Evolutionary conservation across 2,329 filamentous ascomycete species (phyloP).

Genomic region (Neofusicoccum ribis): DNA sequence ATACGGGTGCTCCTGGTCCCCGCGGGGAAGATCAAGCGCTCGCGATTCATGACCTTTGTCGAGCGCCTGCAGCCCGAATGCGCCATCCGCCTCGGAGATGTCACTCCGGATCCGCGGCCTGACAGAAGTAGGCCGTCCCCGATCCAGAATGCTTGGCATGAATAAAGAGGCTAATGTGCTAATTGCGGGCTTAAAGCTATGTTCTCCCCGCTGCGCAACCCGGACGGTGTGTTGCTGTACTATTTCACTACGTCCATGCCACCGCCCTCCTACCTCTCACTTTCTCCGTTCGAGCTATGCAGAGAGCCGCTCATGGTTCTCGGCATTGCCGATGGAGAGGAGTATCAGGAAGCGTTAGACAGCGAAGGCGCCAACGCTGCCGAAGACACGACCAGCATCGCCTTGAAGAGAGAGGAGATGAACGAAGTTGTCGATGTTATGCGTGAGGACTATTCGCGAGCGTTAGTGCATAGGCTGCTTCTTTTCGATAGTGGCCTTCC

Average conservation of each 20-base stretch:
- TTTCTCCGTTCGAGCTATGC: constrained; percentile 88
- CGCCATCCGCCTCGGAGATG: constrained; percentile 80
- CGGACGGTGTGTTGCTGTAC: constrained; percentile 82
- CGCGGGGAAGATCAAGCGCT: constrained; percentile 79
- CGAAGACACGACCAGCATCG: constrained; percentile 25
- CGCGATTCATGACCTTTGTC: constrained; percentile 77
- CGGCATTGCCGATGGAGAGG: constrained; percentile 78
- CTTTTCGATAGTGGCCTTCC: constrained; percentile 63
- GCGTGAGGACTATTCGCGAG: constrained; percentile 71
- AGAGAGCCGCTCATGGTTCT: constrained; percentile 81
- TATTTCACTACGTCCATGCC: constrained; percentile 80
- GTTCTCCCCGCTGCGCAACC: constrained; percentile 90
- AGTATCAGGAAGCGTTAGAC: constrained; percentile 59
- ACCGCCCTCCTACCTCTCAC: constrained; percentile 73
- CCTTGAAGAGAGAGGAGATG: constrained; percentile 32
- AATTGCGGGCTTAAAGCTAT: constrained; percentile 61
- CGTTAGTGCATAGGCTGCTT: constrained; percentile 74
- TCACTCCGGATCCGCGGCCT: constrained; percentile 79
- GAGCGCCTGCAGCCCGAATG: constrained; percentile 75
- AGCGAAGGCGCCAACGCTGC: constrained; percentile 23
- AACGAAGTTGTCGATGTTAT: constrained; percentile 68
- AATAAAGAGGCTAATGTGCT: constrained; percentile 24
- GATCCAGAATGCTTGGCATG: not conserved
- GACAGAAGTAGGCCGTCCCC: constrained; percentile 70
- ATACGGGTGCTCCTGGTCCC: constrained; percentile 86